These are phyloP conservation scores for Cucurbita argyrosperma DNA, from an alignment of 306 rosid species.

Conservation along the genomic window DNA sequence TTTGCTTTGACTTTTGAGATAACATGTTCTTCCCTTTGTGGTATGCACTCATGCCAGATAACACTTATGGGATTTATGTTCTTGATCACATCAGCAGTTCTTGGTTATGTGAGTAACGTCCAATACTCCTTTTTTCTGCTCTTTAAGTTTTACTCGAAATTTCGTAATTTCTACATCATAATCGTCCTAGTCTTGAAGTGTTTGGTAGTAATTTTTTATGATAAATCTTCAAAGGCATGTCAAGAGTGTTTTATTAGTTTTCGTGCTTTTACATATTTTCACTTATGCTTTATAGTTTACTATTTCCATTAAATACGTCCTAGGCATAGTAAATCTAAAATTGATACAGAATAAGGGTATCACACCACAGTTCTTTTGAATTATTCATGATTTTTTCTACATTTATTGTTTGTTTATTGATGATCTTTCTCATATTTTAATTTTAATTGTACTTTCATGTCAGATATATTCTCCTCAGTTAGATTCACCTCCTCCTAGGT, in stretches of 20 bases:
- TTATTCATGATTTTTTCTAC: not conserved
- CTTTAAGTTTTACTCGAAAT: not conserved
- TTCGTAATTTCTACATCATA: not conserved
- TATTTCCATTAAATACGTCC: not conserved
- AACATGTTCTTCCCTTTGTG: not conserved
- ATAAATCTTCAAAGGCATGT: not conserved
- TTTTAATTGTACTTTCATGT: constrained; percentile 2
- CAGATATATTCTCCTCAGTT: constrained; percentile 82
- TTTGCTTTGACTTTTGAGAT: not conserved
- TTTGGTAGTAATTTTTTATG: not conserved
- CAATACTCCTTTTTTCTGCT: not conserved
- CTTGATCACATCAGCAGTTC: constrained; percentile 59
- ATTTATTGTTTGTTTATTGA: not conserved
- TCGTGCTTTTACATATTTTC: not conserved
- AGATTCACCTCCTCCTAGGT: constrained; percentile 91
- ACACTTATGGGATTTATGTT: constrained; percentile 81
- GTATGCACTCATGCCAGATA: constrained; percentile 40
- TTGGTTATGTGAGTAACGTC: constrained; percentile 66
- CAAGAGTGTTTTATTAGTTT: not conserved
- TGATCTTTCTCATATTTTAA: not conserved
- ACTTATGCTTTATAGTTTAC: not conserved
- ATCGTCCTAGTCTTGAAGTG: not conserved
- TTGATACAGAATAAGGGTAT: not conserved
- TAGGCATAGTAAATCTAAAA: not conserved
- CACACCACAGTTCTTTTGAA: not conserved